phyloP scores from a whole-genome alignment of 228 moss, liverwort and hornwort genomes.

The Sphagnum magellanicum region DNA sequence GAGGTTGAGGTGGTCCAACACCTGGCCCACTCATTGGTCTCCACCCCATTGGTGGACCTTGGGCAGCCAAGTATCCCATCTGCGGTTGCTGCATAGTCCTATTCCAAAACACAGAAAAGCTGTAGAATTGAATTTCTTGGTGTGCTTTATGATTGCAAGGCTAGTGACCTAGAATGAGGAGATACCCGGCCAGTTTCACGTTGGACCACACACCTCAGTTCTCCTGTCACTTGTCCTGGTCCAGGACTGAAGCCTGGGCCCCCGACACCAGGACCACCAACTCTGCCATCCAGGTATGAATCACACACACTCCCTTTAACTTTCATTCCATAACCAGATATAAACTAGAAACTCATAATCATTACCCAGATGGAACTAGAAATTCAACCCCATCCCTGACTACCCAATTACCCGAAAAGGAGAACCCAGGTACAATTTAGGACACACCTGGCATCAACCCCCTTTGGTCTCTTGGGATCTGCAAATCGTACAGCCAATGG shows the following conservation, averaged over 20 bases:
- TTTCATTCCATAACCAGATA: no score
- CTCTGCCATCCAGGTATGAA: constrained; percentile 31
- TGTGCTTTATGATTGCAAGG: no score
- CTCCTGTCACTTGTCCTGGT: constrained; percentile 36
- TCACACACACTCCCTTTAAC: no score
- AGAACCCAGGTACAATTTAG: neutral
- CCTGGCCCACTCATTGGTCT: constrained; percentile 85
- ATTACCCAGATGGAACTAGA: no score
- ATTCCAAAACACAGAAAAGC: constrained; percentile 6
- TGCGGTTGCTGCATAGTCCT: constrained; percentile 62
- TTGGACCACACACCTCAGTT: no score
- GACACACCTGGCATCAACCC: constrained; percentile 76
- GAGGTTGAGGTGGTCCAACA: constrained; percentile 65
- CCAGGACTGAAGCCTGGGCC: constrained; percentile 82
- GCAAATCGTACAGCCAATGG: constrained; percentile 97
- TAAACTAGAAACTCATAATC: no score
- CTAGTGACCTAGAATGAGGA: no score
- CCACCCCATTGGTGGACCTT: constrained; percentile 85
- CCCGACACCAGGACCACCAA: constrained; percentile 85
- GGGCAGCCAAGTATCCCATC: constrained; percentile 61
- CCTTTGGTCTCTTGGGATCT: constrained; percentile 95
- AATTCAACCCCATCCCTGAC: no score
- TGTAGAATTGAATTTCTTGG: no score
- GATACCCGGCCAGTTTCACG: no score
- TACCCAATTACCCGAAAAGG: no score